Base-by-base conservation (phyloP, 2,329 filamentous ascomycete species). In the Trichoderma atrobrunneum region DNA sequence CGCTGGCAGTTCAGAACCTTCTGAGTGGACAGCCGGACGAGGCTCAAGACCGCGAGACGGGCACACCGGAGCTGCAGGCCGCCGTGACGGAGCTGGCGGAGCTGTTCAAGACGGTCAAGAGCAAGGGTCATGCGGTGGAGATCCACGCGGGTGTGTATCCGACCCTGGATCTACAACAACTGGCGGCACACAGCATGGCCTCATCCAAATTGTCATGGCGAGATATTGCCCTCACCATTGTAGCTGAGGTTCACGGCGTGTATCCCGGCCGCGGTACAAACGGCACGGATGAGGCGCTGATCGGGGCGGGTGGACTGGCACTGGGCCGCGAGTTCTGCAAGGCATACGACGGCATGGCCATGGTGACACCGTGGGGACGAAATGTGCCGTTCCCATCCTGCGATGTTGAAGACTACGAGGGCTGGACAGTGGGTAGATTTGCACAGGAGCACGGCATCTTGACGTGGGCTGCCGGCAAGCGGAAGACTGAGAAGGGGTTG, bases 361-460 rank as follows among this genome's bases (percentile, higher is more conserved):
- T 94, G 48, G 81, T 94, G 5, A 87, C 86, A 71, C 85, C 87
- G 0, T 93, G 90, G 88, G 76, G 75, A 24, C 70, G 77, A 14
- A 16, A 60, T 4, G 75, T 75, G 12, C 75, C 76, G 56, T 72
- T 78, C 72, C 80, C 82, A 0, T 61, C 65, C 10, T 75, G 75
- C 28, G 70, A 77, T 21, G 78, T 79, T 0, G 81, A 82, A 1
- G 81, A 82, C 3, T 78, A 84, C 7, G 82, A 83, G 6, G 87
- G 86, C 3, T 93, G 92, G 91, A 87, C 92, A 74, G 89, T 95
- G 1, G 89, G 87, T 16, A 86, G 89, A 30, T 88, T 95, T 72
- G 91, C 90, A 74, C 93, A 95, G 82, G 93, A 96, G 81, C 93
- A 95, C 81, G 92, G 91, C 0, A 89, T 94, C 69, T 78, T 95